phyloP scores from a whole-genome alignment of 768 basidiomycete species.

The Brasilioporus rufonigricans region DNA sequence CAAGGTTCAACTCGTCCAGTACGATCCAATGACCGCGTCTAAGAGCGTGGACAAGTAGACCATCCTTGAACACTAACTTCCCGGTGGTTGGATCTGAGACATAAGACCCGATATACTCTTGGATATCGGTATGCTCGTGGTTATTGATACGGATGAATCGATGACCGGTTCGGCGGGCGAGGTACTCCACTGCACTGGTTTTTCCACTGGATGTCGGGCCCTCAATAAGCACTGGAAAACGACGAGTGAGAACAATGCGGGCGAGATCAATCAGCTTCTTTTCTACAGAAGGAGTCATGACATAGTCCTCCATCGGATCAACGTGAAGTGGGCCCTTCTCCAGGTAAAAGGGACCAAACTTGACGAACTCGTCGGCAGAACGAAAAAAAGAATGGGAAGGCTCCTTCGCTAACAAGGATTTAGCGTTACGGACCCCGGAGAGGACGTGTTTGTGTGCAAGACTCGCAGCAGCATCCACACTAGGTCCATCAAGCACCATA shows the following conservation, averaged over 20 bases:
- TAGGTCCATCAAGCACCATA: conserved; percentile 81
- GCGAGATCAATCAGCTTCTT: conserved; percentile 93
- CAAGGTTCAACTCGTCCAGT: conserved; percentile 94
- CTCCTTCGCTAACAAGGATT: conserved; percentile 69
- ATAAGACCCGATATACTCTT: conserved; percentile 97
- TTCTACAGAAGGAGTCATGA: conserved; percentile 94
- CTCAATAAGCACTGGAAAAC: conserved; percentile 95
- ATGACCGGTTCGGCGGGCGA: conserved; percentile 91
- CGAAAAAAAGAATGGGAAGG: conserved; percentile 52
- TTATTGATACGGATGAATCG: conserved; percentile 98
- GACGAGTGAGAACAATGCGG: conserved; percentile 81
- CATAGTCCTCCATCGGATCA: conserved; percentile 74
- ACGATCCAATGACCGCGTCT: conserved; percentile 97
- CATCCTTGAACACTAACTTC: conserved; percentile 94
- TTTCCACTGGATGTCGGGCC: conserved; percentile 98
- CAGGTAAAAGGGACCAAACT: conserved; percentile 90
- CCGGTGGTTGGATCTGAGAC: conserved; percentile 90
- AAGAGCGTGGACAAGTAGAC: conserved; percentile 88
- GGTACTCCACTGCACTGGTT: conserved; percentile 94
- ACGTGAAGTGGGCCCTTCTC: conserved; percentile 69
- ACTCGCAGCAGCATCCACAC: conserved; percentile 60
- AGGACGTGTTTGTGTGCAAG: conserved; percentile 80
- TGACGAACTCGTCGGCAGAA: conserved; percentile 58
- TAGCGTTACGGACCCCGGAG: conserved; percentile 73
- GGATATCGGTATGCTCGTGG: conserved; percentile 99